Base-by-base conservation (phyloP, 768 basidiomycete genomes). In the Lentinula guzmanii region DNA sequence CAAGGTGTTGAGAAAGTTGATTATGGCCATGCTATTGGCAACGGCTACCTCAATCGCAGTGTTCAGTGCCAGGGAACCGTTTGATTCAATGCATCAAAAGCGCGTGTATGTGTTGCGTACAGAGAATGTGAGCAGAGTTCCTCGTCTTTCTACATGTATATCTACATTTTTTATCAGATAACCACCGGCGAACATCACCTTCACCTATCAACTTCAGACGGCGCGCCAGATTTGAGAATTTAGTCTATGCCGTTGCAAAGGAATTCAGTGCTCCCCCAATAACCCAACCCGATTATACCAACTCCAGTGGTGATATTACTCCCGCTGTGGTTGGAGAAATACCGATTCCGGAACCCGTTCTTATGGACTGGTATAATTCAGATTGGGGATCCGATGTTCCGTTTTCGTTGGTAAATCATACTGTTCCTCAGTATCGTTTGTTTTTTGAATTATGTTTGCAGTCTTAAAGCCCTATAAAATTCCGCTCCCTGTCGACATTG, bases 301-400 rank as follows among this genome's bases (percentile, higher is more conserved):
- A n/a, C 13, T 15, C 13, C 16, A 43, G 13, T 48, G 1, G 68
- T 11, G 33, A 37, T 41, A 33, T n/a, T 10, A 8, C 37, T 39
- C 13, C 72, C 7, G 78, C 74, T 11, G 65, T 68, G 16, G 70
- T 70, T 28, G 53, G n/a, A 10, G 53, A 18, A 18, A 37, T 54
- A 18, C 18, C 18, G 18, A 39, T 37, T 9, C 76, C 84, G 0
- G 70, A 71, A 1, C 75, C 79, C 0, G 79, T 89, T 6, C 69
- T 77, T 2, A 87, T 93, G 82, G 80, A 90, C 62, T 86, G 91
- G 61, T 80, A 86, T 68, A 95, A 93, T 65, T 74, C 83, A 15
- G 93, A 97, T 66, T 98, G 95, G 94, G 94, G 93, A 96, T 71
- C 76, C 85, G 1, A 68, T 95, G 42, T 93, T 89, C 70, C 91